These are phyloP conservation scores for Linanthus parryae DNA, from an alignment of 148 eudicot genomes.

Conservation along the genomic window DNA sequence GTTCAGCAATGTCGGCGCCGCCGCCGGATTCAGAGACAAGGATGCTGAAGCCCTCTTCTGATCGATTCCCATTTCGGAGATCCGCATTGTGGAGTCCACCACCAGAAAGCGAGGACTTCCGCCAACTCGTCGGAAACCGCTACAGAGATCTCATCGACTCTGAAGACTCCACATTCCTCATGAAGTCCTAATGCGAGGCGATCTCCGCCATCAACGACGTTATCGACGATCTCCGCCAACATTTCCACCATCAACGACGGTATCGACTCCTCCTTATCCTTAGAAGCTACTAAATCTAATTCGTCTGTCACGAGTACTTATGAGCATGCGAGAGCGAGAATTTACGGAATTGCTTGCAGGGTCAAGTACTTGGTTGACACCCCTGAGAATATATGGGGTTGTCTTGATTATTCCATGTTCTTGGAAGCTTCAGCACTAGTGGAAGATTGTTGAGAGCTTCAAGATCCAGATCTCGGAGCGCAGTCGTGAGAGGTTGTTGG, in stretches of 20 bases:
- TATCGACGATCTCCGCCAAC: too few relatives aligned
- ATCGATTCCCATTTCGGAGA: constrained; percentile 48
- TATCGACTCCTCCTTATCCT: constrained; percentile 24
- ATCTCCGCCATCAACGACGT: constrained; percentile 45
- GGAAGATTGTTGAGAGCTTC: constrained; percentile 97
- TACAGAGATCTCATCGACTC: constrained; percentile 91
- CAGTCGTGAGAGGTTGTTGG: constrained; percentile 71
- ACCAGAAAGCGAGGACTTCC: constrained; percentile 87
- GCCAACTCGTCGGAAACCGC: constrained; percentile 79
- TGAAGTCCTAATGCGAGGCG: constrained; percentile 75
- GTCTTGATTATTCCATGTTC: constrained; percentile 87
- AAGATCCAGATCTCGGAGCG: constrained; percentile 84
- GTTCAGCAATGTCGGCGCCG: not conserved
- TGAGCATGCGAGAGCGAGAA: constrained; percentile 40
- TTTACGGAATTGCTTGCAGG: constrained; percentile 72
- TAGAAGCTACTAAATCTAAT: too few relatives aligned
- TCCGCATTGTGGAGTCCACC: constrained; percentile 44
- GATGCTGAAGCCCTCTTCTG: constrained; percentile 45
- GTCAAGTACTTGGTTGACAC: constrained; percentile 97
- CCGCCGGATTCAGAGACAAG: constrained; percentile 25
- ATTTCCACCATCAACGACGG: too few relatives aligned
- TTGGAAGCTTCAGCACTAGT: constrained; percentile 86
- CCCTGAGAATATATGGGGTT: constrained; percentile 95
- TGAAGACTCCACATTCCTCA: constrained; percentile 71
- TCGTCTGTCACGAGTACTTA: too few relatives aligned